Base-by-base conservation (phyloP, 129 eudicot species). In the Mikania micrantha region DNA sequence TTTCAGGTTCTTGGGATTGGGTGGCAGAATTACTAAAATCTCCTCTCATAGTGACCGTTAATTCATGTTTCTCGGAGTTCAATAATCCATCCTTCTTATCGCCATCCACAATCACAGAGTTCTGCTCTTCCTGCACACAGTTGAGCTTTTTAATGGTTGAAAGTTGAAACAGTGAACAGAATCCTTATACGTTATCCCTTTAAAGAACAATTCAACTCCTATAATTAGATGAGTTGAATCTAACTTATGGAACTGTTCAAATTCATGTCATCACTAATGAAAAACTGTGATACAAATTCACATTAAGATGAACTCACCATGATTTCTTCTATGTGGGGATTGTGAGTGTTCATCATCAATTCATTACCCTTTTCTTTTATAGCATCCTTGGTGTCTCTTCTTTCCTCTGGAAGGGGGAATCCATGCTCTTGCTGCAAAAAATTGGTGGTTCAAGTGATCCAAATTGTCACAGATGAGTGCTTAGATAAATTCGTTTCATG, bases 251-350 rank as follows among this genome's bases (percentile, higher is more conserved):
- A 41, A 3, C 5, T 12, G 47, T 41, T 13, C 47, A 47, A 16
- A 47, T 50, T 22, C 32, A 52, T 22, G 9, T 56, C 1, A 12
- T 56, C 38, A 56, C 11, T 4, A 10, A 9, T 22, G 16, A 53
- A 25, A 22, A 10, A 27, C 6, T 56, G 62, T 1, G 13, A 6
- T 50, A n/a, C 4, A 27, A 29, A n/a, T 16, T 34, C 27, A 2
- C 45, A n/a, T 16, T 49, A 60, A 73, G 71, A 52, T 13, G 44
- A 64, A 73, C 78, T 73, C 25, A 73, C 62, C 13, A 8, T 45
- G 21, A 40, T 53, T 29, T 72, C 61, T 12, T 60, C 21, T 24
- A 0, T 52, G 20, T 62, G 34, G 29, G 20, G 21, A 28, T 64
- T 71, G 1, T 19, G 8, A 8, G 35, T 60, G 60, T 15, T 71